Base-by-base conservation (phyloP, 1,139 yeast species). In the Taphrina sp. region DNA sequence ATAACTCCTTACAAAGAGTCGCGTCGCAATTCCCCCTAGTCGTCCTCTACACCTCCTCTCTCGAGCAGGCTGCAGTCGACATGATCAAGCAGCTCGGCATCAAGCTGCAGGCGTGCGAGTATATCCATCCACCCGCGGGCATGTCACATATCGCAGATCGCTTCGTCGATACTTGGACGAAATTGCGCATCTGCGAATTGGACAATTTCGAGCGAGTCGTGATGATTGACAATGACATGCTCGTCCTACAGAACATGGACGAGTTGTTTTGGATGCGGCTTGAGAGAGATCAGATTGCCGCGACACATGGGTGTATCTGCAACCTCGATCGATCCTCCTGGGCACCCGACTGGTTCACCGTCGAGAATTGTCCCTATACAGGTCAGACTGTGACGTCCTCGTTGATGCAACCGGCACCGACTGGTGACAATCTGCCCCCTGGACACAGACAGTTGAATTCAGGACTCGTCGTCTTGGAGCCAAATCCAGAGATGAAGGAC, bases 161-260 rank as follows among this genome's bases (percentile, higher is more conserved):
- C 35, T 79, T 79, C 65, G 69, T 74, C 61, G 82, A 79, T 64
- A 77, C 82, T 59, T 79, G 82, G 82, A 71, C 81, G 24, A 79
- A 79, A 64, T 64, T 79, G 43, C 80, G 76, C 65, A 76, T 80
- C 5, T 79, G 79, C 63, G 70, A 74, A 23, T 66, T 79, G 49
- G 62, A 65, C n/a, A 76, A 78, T 61, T 79, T 72, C 60, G 74
- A 77, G n/a, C 69, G 79, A 33, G 76, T 79, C 5, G 76, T 77
- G 23, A 79, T 75, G 61, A 68, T 79, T 54, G 83, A 79, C 64
- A 72, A 77, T n/a, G 83, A 79, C 65, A 79, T 79, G 82, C 69
- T 77, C 28, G 77, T 79, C 2, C 58, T 76, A 12, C 68, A 70
- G 52, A 78, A 78, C 63, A 77, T 79, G 78, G 83, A 79, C 65